phyloP scores from a whole-genome alignment of 2,329 filamentous ascomycete species.

The Periconia macrospinosa region DNA sequence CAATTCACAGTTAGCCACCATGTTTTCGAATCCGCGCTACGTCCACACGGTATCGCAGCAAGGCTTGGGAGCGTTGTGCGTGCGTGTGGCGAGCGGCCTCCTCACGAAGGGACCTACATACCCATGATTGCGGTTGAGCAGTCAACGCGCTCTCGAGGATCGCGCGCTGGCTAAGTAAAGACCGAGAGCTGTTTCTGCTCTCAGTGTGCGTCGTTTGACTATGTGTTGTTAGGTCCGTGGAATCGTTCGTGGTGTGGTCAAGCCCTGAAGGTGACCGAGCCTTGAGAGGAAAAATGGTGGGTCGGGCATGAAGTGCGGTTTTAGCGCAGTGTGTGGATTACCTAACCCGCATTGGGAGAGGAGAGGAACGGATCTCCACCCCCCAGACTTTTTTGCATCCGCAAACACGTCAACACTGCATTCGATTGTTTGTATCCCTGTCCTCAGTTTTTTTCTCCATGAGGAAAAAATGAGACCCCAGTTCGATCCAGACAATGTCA shows the following conservation, averaged over 20 bases:
- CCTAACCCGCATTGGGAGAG: not conserved
- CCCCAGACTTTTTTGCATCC: constrained; percentile 1
- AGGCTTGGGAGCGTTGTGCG: constrained; percentile 21
- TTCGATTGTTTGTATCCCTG: not conserved
- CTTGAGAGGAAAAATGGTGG: constrained; percentile 29
- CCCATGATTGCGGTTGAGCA: constrained; percentile 61
- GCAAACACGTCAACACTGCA: not conserved
- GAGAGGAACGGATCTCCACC: not conserved
- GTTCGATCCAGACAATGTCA: constrained; percentile 27
- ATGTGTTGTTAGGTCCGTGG: constrained; percentile 20
- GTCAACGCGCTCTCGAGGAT: constrained; percentile 41
- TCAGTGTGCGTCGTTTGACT: constrained; percentile 25
- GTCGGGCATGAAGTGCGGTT: constrained; percentile 22
- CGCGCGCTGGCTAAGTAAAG: constrained; percentile 38
- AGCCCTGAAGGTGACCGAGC: constrained; percentile 20
- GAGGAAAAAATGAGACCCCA: constrained; percentile 23
- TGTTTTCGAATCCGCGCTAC: constrained; percentile 9
- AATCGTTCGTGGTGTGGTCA: constrained; percentile 18
- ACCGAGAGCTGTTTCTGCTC: constrained; percentile 32
- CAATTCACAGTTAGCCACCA: constrained; percentile 49
- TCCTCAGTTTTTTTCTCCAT: constrained; percentile 13
- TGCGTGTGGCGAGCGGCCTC: constrained; percentile 16
- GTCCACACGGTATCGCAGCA: constrained; percentile 28
- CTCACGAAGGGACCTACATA: constrained; percentile 39
- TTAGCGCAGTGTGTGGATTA: not conserved